phyloP scores from a whole-genome alignment of 2,329 filamentous ascomycete genomes.

The Cordyceps cicadae region DNA sequence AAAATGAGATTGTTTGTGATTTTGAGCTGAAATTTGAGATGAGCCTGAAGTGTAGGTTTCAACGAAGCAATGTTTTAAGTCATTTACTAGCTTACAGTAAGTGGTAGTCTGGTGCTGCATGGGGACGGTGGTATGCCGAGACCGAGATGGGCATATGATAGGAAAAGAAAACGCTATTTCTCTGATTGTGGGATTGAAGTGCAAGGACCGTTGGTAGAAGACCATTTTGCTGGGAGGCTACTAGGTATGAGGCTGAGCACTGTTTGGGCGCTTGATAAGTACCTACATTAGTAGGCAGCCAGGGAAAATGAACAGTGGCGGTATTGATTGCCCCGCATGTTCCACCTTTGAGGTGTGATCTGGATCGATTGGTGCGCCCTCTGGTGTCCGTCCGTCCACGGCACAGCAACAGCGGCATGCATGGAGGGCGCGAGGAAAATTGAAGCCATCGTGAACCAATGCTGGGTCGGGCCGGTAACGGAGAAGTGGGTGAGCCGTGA shows the following conservation, averaged over 20 bases:
- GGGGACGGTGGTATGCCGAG: neutral
- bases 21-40: constrained; percentile 8
- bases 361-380: neutral
- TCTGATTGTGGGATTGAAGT: neutral
- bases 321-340: neutral
- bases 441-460: neutral
- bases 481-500: neutral
- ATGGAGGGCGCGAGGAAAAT: neutral
- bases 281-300: too few species aligned
- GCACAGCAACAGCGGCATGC: neutral
- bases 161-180: neutral
- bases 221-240: too few species aligned
- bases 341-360: neutral
- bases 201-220: neutral
- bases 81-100: neutral
- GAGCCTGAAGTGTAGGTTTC: constrained; percentile 8
- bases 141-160: neutral
- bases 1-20: constrained; percentile 7
- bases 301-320: neutral
- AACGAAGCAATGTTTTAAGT: constrained; percentile 5
- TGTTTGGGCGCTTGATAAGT: too few species aligned
- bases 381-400: neutral
- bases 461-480: neutral
- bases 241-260: too few species aligned
- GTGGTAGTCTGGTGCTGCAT: neutral